Evolutionary conservation across 2,329 filamentous ascomycete genomes (phyloP).

Genomic region (Leptographium procerum): DNA sequence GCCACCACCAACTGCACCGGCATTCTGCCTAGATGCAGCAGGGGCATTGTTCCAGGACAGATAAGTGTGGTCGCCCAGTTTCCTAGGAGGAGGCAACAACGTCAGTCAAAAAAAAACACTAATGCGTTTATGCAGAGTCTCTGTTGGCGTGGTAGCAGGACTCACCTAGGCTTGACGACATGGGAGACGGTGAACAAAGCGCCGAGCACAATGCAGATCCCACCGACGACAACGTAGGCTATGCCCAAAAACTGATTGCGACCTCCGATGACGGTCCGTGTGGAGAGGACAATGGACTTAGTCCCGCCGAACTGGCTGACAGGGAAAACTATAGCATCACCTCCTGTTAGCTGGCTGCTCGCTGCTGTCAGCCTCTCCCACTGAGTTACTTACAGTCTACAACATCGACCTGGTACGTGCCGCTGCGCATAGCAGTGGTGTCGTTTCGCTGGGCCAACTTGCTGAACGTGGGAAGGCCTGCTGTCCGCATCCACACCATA

Average conservation of each 20-base stretch:
- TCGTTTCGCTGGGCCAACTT: constrained; percentile 86
- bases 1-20: constrained; percentile 16
- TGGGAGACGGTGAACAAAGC: constrained; percentile 82
- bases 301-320: constrained; percentile 70
- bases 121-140: neutral
- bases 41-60: constrained; percentile 77
- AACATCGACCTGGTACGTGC: constrained; percentile 68
- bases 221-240: constrained; percentile 87
- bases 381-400: constrained; percentile 54
- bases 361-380: too few species aligned
- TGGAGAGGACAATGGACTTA: constrained; percentile 83
- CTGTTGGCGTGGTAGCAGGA: neutral
- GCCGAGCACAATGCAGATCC: constrained; percentile 82
- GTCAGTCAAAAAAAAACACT: neutral
- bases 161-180: constrained; percentile 78
- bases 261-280: constrained; percentile 84
- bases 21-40: constrained; percentile 27
- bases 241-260: constrained; percentile 95
- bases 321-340: constrained; percentile 55
- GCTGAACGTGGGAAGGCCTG: constrained; percentile 85
- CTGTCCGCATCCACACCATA: constrained; percentile 98
- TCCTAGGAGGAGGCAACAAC: constrained; percentile 38
- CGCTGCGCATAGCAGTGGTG: constrained; percentile 50
- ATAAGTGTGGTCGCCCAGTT: constrained; percentile 96
- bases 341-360: constrained; percentile 8